Percentiles rank a stretch among this genome's conserved stretches.
Conservation (phyloP, 176 grass and related monocot genomes). For the Avena atlantica region DNA sequence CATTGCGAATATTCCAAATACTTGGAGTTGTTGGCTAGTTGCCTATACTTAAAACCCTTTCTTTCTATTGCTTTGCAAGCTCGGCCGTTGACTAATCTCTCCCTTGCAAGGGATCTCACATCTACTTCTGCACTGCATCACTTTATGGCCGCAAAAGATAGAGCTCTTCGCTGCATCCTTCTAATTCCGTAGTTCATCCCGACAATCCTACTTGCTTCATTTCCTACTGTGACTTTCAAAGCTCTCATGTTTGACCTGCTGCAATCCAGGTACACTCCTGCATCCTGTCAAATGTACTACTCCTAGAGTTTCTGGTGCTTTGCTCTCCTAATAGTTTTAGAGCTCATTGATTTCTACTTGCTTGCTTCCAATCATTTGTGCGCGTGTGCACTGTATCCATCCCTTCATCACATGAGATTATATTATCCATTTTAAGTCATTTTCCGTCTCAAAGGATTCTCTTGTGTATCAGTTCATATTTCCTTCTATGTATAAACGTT, state of each 20-base stretch:
- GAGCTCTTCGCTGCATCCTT: neutral
- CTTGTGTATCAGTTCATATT: neutral
- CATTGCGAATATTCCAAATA: neutral
- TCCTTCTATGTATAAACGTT: neutral
- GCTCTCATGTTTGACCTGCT: neutral
- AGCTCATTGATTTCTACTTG: neutral
- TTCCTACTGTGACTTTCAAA: neutral
- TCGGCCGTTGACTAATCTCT: neutral
- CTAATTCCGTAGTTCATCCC: neutral
- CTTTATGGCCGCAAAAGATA: neutral
- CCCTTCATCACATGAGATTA: neutral
- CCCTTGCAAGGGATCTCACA: neutral
- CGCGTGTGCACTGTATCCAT: neutral
- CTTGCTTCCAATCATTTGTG: neutral
- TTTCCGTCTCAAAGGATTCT: neutral
- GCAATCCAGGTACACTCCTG: neutral
- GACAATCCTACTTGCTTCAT: neutral
- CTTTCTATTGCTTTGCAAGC: neutral
- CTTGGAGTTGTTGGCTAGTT: neutral
- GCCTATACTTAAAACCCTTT: neutral
- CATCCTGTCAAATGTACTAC: neutral
- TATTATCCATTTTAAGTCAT: neutral
- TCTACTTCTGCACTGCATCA: neutral
- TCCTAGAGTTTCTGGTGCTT: neutral
- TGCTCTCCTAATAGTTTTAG: neutral